Conservation (phyloP, 192 early-diverging fungal species). For the Rhizophlyctis rosea region DNA sequence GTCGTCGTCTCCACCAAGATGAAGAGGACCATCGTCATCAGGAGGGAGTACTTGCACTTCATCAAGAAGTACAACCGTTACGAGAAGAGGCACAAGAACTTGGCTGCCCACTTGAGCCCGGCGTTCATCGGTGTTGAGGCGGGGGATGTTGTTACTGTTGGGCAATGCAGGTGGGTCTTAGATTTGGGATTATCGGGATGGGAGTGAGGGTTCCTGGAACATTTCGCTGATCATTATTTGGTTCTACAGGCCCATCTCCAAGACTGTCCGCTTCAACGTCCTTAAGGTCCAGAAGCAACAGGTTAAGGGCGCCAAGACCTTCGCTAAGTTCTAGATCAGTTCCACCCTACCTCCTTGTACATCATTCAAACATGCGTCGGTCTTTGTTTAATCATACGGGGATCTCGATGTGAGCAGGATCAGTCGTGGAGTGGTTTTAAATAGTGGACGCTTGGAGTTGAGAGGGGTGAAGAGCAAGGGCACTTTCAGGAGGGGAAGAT, state of each 20-base stretch:
- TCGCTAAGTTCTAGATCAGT: slow-evolving; percentile 92
- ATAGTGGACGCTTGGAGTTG: too few species aligned
- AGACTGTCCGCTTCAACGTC: slow-evolving; percentile 99
- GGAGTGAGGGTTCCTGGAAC: background rate
- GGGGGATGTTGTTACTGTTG: slow-evolving; percentile 95
- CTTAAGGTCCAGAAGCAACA: slow-evolving; percentile 88
- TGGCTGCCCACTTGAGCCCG: slow-evolving; percentile 93
- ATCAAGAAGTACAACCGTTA: slow-evolving; percentile 99
- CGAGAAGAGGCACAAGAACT: slow-evolving; percentile 99
- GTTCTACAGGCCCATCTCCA: slow-evolving; percentile 97
- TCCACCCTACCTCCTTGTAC: too few species aligned
- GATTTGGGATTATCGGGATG: background rate
- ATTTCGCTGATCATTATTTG: slow-evolving; percentile 10
- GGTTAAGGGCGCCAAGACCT: slow-evolving; percentile 81
- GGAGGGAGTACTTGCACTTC: slow-evolving; percentile 99
- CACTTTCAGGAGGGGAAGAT: too few species aligned
- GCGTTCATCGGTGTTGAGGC: slow-evolving; percentile 85
- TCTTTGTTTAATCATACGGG: too few species aligned
- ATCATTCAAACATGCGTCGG: too few species aligned
- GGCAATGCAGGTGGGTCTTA: slow-evolving; percentile 83
- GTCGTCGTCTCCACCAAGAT: slow-evolving; percentile 93
- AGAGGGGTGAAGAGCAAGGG: too few species aligned
- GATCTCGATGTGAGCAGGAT: too few species aligned
- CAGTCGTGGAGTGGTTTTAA: too few species aligned
- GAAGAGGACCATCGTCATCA: slow-evolving; percentile 98